Conservation (phyloP, 495 filamentous ascomycete species). For the Aspergillus funiculosus region DNA sequence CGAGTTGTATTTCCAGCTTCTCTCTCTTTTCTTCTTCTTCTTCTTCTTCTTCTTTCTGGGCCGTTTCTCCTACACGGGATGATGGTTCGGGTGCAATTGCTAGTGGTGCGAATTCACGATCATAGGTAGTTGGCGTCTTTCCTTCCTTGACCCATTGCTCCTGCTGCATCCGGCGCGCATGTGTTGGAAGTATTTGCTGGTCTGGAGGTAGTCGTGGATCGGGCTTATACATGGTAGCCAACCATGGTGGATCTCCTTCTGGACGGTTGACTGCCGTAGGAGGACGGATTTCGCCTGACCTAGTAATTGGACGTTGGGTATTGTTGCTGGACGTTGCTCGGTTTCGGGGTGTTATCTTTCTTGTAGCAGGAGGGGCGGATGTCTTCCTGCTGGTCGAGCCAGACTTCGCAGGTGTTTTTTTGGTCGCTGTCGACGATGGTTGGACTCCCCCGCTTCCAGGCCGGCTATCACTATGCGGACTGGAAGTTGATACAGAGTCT, state of each 20-base stretch:
- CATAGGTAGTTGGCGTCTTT: constrained; percentile 72
- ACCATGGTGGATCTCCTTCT: constrained; percentile 94
- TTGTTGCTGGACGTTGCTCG: constrained; percentile 36
- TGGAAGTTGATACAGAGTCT: constrained; percentile 47
- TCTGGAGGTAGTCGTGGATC: constrained; percentile 92
- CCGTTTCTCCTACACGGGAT: constrained; percentile 22
- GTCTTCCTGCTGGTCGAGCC: constrained; percentile 40
- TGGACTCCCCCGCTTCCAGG: constrained; percentile 39
- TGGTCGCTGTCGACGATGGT: constrained; percentile 12
- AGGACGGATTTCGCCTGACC: constrained; percentile 53
- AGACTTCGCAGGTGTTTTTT: constrained; percentile 32
- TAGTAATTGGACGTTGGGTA: constrained; percentile 56
- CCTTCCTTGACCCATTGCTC: constrained; percentile 49
- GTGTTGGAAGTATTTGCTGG: constrained; percentile 64
- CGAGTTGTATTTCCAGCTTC: neutral
- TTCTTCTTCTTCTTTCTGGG: constrained; percentile 29
- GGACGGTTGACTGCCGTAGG: constrained; percentile 63
- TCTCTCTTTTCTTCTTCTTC: constrained; percentile 17
- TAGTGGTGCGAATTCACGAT: constrained; percentile 74
- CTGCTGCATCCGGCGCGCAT: constrained; percentile 42
- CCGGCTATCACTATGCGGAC: constrained; percentile 39
- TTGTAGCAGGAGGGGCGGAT: constrained; percentile 35
- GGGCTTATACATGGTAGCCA: constrained; percentile 89
- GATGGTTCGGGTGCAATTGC: constrained; percentile 50
- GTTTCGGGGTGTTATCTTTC: constrained; percentile 32